Evolutionary conservation across 2,329 filamentous ascomycete species (phyloP).

Genomic region (Metarhizium anisopliae): DNA sequence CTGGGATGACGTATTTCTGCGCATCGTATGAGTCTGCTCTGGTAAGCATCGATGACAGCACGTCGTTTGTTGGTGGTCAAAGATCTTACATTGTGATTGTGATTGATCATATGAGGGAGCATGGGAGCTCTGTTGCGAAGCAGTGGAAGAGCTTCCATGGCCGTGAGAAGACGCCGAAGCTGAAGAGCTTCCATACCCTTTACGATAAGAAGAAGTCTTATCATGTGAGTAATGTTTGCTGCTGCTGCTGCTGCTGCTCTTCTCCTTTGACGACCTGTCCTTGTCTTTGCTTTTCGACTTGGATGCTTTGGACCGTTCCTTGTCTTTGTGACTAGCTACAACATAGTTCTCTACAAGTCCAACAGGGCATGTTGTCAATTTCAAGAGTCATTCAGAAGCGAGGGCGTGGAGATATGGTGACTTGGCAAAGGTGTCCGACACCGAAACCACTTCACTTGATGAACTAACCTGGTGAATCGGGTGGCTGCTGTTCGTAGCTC

Average conservation of each 20-base stretch:
- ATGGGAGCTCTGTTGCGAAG: not conserved
- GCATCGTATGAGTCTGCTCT: not conserved
- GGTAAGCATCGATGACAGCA: not conserved
- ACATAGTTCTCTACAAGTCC: not conserved
- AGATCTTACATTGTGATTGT: not conserved
- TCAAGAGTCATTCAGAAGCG: not conserved
- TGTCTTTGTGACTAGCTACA: not conserved
- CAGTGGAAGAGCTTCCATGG: not conserved
- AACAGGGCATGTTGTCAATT: not conserved
- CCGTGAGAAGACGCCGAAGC: not conserved
- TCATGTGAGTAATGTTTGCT: not conserved
- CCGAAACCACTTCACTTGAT: not conserved
- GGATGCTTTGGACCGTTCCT: not conserved
- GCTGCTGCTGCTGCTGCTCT: not conserved
- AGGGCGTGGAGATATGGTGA: too few relatives aligned
- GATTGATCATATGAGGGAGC: not conserved
- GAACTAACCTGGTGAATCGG: not conserved
- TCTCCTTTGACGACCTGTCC: not conserved
- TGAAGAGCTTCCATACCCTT: not conserved
- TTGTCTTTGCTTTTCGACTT: constrained; percentile 1
- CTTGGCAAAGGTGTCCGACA: not conserved
- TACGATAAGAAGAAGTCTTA: not conserved
- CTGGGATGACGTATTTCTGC: not conserved
- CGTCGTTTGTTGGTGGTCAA: not conserved
- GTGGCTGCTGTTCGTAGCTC: not conserved